phyloP scores from a whole-genome alignment of 2,329 filamentous ascomycete species.

The Hortaea sp. region DNA sequence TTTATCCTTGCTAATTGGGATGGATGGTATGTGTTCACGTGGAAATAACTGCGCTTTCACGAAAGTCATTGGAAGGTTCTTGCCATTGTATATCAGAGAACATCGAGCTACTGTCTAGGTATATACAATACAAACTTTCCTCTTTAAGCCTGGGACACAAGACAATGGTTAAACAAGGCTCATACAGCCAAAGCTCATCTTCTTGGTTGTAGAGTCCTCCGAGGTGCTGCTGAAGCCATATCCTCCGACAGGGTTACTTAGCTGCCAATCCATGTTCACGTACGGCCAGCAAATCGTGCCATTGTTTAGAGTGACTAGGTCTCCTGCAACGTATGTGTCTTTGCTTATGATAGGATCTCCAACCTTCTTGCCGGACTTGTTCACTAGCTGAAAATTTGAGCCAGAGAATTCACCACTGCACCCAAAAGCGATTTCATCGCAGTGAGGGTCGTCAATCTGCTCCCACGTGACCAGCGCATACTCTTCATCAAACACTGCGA shows the following conservation, averaged over 20 bases:
- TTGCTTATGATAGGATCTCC: conserved; percentile 41
- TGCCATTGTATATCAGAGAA: too few relatives aligned
- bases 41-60: too few relatives aligned
- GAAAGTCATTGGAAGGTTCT: too few relatives aligned
- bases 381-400: conserved; percentile 50
- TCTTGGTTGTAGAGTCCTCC: conserved; percentile 18
- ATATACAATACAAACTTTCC: too few relatives aligned
- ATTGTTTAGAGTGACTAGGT: conserved; percentile 52
- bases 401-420: conserved; percentile 50
- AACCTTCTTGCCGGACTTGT: conserved; percentile 41
- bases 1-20: too few relatives aligned
- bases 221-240: not conserved
- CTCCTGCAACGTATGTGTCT: conserved; percentile 50
- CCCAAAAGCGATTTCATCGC: conserved; percentile 49
- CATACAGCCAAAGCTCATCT: conserved; percentile 48
- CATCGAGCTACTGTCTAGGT: too few relatives aligned
- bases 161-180: conserved; percentile 10
- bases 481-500: conserved; percentile 42
- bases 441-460: conserved; percentile 47
- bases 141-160: too few relatives aligned
- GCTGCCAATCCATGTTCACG: conserved; percentile 45
- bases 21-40: too few relatives aligned
- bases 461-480: conserved; percentile 52
- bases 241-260: conserved; percentile 23
- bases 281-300: conserved; percentile 54